A percentile compares a stretch with the other conserved stretches of the same genome.
Evolutionary conservation across 2,329 filamentous ascomycete species (phyloP).

Genomic region (Aspergillus viridinutans): DNA sequence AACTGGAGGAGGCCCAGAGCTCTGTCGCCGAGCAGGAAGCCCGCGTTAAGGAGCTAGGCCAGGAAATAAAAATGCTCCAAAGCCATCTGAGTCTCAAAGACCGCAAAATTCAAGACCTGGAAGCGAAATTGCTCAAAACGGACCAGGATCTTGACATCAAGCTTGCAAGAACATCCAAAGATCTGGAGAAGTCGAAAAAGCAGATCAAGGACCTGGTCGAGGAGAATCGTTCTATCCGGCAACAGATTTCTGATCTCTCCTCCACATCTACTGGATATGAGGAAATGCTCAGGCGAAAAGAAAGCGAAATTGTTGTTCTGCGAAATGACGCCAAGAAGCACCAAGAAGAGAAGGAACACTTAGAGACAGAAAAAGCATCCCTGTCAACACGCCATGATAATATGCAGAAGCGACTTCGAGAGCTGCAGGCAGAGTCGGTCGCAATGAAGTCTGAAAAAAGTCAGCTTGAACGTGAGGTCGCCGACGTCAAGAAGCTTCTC

Average conservation of each 20-base stretch:
- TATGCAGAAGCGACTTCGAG: constrained; percentile 69
- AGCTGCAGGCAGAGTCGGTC: constrained; percentile 82
- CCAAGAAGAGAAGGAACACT: constrained; percentile 71
- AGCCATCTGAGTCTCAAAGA: constrained; percentile 88
- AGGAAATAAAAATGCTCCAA: constrained; percentile 85
- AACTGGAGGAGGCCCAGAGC: constrained; percentile 66
- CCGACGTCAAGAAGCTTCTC: constrained; percentile 79
- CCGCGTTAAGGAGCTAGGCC: constrained; percentile 70
- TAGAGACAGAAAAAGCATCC: constrained; percentile 72
- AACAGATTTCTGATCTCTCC: constrained; percentile 81
- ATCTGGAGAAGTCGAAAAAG: constrained; percentile 67
- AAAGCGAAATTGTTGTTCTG: constrained; percentile 83
- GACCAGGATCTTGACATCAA: constrained; percentile 90
- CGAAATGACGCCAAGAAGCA: constrained; percentile 79
- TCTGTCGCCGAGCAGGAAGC: constrained; percentile 69
- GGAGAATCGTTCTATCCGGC: constrained; percentile 77
- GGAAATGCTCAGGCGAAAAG: constrained; percentile 86
- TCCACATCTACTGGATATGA: constrained; percentile 93
- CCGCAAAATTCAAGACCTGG: constrained; percentile 81
- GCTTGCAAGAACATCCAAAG: constrained; percentile 70
- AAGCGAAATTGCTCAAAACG: constrained; percentile 73
- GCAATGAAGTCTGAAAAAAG: constrained; percentile 79
- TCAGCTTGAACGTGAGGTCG: constrained; percentile 81
- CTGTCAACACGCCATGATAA: constrained; percentile 74
- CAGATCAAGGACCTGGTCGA: constrained; percentile 71